Evolutionary conservation across 768 basidiomycete genomes (phyloP), one percentile per base, ranked within the genome.

Genomic region (Auriscalpium microsporum): DNA sequence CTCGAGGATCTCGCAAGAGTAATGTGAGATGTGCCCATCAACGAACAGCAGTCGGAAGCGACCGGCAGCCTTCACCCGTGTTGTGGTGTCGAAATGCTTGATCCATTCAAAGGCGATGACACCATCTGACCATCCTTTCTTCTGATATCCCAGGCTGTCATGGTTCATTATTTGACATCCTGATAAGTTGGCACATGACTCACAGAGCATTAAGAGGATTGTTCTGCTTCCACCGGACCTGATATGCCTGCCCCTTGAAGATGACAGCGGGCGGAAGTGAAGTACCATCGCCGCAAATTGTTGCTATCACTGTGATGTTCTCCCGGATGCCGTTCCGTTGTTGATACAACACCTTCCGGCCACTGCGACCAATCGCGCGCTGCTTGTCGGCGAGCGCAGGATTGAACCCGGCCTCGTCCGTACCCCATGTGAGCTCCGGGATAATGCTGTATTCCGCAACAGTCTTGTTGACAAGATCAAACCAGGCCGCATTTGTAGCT

Each of bases 21-120:
- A 73, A 54, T 79, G 77, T 0, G 73, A 78, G 48, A 65, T 70
- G 53, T 80, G 78, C 0, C 78, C 73, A 66, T 80, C 74, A 10
- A 80, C 67, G 10, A 74, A 57, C 9, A 80, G 73, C 0, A 76
- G 57, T 0, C 64, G 56, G 11, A 59, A 48, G 6, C 58, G 45
- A 4, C 70, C 69, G 11, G 54, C 54, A 4, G 69, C 70, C 55
- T 77, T 75, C 10, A 56, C 64, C 10, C 59, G 47, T 14, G 75
- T 79, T 40, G 69, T 59, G 16, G 55, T 48, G 40, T 78, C 70
- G 55, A 77, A 79, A n/a, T 70, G 55, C 56, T 75, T 65, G 33
- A 77, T 68, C 65, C 69, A 76, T 10, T 63, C 63, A 8, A 65
- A 50, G 8, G 70, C 71, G 47, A 77, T 69, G 49, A 70, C 68